These are phyloP conservation scores for Fistulifera pelliculosa DNA, from an alignment of 108 stramenopile species.

Conservation along the genomic window DNA sequence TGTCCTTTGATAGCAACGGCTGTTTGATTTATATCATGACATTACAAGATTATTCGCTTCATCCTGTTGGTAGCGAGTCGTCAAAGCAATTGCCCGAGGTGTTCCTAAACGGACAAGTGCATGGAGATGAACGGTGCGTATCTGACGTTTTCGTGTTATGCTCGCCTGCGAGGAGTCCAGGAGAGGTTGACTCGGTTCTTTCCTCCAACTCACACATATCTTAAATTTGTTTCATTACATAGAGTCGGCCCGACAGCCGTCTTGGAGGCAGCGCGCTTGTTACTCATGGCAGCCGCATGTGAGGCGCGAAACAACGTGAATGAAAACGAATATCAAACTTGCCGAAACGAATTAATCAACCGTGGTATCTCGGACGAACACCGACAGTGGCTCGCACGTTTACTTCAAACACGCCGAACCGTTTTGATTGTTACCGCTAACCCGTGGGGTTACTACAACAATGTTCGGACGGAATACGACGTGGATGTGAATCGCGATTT, in stretches of 20 bases:
- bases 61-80: conserved; percentile 48
- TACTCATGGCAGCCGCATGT: conserved; percentile 70
- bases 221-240: no score
- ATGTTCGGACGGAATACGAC: conserved; percentile 22
- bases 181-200: no score
- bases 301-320: conserved; percentile 14
- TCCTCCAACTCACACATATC: no score
- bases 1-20: conserved; percentile 40
- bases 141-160: no score
- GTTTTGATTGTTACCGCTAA: conserved; percentile 80
- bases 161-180: no score
- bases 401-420: conserved; percentile 71
- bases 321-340: no score
- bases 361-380: conserved; percentile 13
- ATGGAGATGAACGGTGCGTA: conserved; percentile 96
- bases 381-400: conserved; percentile 76
- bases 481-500: conserved; percentile 53
- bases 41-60: conserved; percentile 58
- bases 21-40: conserved; percentile 76
- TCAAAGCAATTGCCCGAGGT: conserved; percentile 76
- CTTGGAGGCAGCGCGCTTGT: conserved; percentile 31
- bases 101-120: conserved; percentile 86
- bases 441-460: conserved; percentile 58
- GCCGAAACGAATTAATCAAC: no score
- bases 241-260: conserved; percentile 81